Evolutionary conservation across 305 asterid genomes (phyloP).

Genomic region (Stenogyne calaminthoides): DNA sequence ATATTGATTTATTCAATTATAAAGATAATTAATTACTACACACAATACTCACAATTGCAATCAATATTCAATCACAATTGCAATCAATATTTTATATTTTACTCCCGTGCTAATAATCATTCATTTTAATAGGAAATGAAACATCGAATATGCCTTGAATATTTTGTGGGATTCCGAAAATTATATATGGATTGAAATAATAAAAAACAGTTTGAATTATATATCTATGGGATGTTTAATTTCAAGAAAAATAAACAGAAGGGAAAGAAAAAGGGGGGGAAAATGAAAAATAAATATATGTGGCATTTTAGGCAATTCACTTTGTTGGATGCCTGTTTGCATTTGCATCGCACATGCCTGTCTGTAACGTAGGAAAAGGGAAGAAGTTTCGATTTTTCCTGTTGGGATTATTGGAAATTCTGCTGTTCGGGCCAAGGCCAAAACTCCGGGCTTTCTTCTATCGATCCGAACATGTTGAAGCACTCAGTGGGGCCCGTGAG

Average conservation of each 20-base stretch:
- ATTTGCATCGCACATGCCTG: conserved; percentile 15
- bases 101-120: background rate
- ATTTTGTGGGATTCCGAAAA: background rate
- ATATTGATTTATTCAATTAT: too few species aligned
- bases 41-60: background rate
- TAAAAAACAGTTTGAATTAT: conserved; percentile 26
- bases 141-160: background rate
- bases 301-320: conserved; percentile 11
- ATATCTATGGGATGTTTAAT: conserved; percentile 25
- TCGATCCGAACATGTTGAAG: conserved; percentile 54
- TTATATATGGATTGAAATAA: conserved; percentile 8
- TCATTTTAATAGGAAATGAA: background rate
- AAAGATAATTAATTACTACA: background rate
- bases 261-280: background rate
- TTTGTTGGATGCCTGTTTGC: conserved; percentile 22
- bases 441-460: conserved; percentile 59
- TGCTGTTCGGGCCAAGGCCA: conserved; percentile 80
- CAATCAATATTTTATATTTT: background rate
- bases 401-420: conserved; percentile 35
- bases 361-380: background rate
- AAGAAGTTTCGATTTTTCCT: background rate
- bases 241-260: background rate
- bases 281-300: background rate
- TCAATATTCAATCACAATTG: background rate
- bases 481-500: conserved; percentile 31